Conservation (phyloP, 2,329 filamentous ascomycete species). For the Lachnellula suecica region DNA sequence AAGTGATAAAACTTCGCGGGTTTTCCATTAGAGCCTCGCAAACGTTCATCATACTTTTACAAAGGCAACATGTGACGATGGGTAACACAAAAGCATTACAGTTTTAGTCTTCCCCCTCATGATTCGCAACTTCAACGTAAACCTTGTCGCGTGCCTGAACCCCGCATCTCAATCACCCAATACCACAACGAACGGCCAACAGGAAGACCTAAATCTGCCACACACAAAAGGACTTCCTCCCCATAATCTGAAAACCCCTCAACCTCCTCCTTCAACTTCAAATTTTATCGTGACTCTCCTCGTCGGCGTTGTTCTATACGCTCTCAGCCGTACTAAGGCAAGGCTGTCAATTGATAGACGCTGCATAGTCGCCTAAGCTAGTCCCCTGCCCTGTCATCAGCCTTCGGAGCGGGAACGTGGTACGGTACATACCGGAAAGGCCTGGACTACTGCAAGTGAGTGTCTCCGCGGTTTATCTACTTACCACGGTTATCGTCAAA, state of each 20-base stretch:
- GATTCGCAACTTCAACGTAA: background rate
- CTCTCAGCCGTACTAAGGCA: background rate
- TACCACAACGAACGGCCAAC: constrained; percentile 2
- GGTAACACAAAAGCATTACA: no score
- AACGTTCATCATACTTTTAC: no score
- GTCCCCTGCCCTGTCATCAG: no score
- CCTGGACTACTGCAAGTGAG: background rate
- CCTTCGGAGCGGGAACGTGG: background rate
- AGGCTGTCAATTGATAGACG: no score
- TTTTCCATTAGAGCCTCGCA: no score
- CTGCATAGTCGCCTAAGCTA: background rate
- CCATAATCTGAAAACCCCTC: background rate
- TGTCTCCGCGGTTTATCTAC: background rate
- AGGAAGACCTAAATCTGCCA: background rate
- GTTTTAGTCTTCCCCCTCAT: no score
- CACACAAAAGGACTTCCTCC: background rate
- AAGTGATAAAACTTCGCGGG: no score
- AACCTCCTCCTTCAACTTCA: background rate
- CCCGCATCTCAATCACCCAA: background rate
- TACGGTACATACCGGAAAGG: background rate
- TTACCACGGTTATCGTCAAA: background rate
- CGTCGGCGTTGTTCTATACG: background rate
- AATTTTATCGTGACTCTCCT: background rate
- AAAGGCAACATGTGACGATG: no score
- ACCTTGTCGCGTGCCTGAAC: constrained; percentile 5